Evolutionary conservation across 805 yeast genomes (phyloP).

Genomic region (Zygoascus bituminiphila): DNA sequence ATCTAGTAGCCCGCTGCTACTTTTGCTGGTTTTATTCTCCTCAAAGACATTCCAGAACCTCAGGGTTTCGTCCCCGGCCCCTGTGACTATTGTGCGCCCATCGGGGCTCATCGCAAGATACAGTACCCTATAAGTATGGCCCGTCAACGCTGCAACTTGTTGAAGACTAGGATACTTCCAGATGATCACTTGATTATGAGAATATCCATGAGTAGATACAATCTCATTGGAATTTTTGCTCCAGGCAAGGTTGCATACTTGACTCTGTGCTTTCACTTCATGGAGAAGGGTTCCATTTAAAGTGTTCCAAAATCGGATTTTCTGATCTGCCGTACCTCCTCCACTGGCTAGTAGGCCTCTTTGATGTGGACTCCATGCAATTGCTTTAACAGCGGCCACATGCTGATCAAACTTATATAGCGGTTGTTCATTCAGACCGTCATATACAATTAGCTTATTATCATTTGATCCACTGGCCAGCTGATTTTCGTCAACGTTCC

Average conservation of each 20-base stretch:
- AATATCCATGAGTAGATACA: constrained; percentile 91
- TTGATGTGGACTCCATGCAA: constrained; percentile 97
- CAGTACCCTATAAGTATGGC: constrained; percentile 87
- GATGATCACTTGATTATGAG: constrained; percentile 79
- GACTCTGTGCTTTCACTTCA: constrained; percentile 92
- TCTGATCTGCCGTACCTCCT: constrained; percentile 93
- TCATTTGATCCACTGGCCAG: constrained; percentile 96
- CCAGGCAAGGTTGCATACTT: constrained; percentile 92
- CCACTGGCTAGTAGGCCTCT: constrained; percentile 90
- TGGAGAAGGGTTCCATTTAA: constrained; percentile 61
- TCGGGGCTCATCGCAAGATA: constrained; percentile 89
- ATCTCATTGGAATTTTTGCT: constrained; percentile 84
- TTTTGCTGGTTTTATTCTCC: constrained; percentile 29
- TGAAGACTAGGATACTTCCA: constrained; percentile 94
- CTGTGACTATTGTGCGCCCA: constrained; percentile 94
- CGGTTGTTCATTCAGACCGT: constrained; percentile 62
- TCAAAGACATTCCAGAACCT: constrained; percentile 95
- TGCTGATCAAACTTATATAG: constrained; percentile 71
- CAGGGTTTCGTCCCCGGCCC: constrained; percentile 96
- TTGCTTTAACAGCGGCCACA: constrained; percentile 91
- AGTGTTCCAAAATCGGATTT: constrained; percentile 88
- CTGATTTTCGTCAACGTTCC: constrained; percentile 88
- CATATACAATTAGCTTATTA: constrained; percentile 81
- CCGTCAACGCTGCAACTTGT: constrained; percentile 87
- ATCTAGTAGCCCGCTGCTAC: constrained; percentile 11